These are phyloP conservation scores for Pachyrhizus erosus DNA, from an alignment of 306 rosid genomes.

Conservation along the genomic window DNA sequence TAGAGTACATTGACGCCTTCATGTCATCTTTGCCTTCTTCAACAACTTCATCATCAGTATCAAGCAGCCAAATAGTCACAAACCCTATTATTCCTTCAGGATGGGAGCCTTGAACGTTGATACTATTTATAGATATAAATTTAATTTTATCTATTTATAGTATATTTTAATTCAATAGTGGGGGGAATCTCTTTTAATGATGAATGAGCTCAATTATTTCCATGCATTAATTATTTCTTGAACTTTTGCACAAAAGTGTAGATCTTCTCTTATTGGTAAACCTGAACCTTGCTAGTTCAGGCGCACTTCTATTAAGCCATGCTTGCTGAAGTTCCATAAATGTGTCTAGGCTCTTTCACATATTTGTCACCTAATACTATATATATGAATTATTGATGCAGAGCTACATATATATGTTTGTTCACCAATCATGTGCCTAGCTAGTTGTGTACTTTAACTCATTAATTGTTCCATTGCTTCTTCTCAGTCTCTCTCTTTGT, in stretches of 20 bases:
- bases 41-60: slow-evolving; percentile 31
- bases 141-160: slow-evolving; percentile 36
- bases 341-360: slow-evolving; percentile 20
- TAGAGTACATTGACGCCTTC: slow-evolving; percentile 61
- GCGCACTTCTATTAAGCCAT: slow-evolving; percentile 27
- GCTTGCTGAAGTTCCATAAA: slow-evolving; percentile 36
- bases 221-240: slow-evolving; percentile 31
- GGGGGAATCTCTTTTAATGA: slow-evolving; percentile 4
- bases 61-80: slow-evolving; percentile 42
- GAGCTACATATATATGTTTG: neutral
- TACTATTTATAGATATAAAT: slow-evolving; percentile 28
- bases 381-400: neutral
- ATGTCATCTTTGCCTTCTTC: slow-evolving; percentile 54
- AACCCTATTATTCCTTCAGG: slow-evolving; percentile 42
- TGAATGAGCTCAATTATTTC: slow-evolving; percentile 18
- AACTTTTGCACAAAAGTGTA: slow-evolving; percentile 21
- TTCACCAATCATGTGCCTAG: slow-evolving; percentile 3
- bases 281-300: slow-evolving; percentile 46
- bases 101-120: slow-evolving; percentile 43
- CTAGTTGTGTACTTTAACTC: slow-evolving; percentile 11
- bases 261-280: slow-evolving; percentile 26
- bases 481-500: neutral
- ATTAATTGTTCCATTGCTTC: neutral
- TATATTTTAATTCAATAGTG: slow-evolving; percentile 19
- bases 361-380: slow-evolving; percentile 37